Evolutionary conservation across 345 rosid species (phyloP), one percentile per base, ranked within the genome.

Genomic region (Rhodomyrtus tomentosa): DNA sequence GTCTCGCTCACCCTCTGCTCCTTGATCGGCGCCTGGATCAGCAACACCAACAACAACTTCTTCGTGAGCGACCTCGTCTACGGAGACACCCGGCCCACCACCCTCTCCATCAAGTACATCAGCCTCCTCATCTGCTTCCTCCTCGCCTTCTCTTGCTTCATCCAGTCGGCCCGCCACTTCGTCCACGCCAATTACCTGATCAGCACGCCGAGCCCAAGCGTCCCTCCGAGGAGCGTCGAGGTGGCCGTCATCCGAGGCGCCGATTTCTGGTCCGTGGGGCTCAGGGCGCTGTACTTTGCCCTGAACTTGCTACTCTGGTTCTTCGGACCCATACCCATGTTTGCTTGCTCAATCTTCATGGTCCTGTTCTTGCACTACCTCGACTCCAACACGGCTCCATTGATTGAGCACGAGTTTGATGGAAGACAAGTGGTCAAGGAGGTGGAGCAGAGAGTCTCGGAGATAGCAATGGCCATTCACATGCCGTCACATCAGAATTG

Each of bases 271-370:
- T 92, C 91, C 18, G 59, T 93, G 1, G 98, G 99, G 12, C 93
- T 95, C 45, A 90, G 98, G 88, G 91, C 93, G 36, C 86, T 94
- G 27, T 96, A 95, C 85, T 92, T 95, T 85, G 98, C 98, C 54
- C 90, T 93, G 36, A 52, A 85, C 88, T 83, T 96, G 80, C 84
- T 95, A 58, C 86, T 92, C 21, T 94, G 99, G 98, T 94, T 96
- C 82, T 95, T 95, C 54, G 99, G 99, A 50, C 98, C 98, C 3
- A 90, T 95, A 12, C 99, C 98, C 0, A 95, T 95, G 98, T 91
- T 94, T 86, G 58, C 91, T 32, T 90, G 89, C 20, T 93, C 98
- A 25, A 36, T 91, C 48, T 27, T 91, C 54, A 89, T 92, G 92
- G 95, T 92, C 0, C 15, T 85, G 0, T 49, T 92, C 82, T 93